phyloP scores from a whole-genome alignment of 2,329 filamentous ascomycete genomes.

The Verticillium albo-atrum region DNA sequence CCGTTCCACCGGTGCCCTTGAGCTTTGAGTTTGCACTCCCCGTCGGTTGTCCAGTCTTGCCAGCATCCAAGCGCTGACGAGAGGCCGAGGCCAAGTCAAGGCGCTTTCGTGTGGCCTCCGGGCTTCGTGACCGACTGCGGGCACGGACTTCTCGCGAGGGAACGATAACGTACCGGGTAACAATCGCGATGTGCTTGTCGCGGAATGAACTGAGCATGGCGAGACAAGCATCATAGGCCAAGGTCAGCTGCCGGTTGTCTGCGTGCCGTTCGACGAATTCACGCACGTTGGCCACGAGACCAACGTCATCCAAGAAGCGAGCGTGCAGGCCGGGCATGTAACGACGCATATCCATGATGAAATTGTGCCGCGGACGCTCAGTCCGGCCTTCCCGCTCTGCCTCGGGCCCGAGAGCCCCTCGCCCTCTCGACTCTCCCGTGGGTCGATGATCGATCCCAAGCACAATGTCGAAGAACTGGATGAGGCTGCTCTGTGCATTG shows the following conservation, averaged over 20 bases:
- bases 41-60: neutral
- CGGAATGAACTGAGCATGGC: conserved; percentile 65
- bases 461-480: conserved; percentile 95
- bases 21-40: conserved; percentile 50
- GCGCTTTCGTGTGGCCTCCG: conserved; percentile 41
- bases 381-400: conserved; percentile 40
- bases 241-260: conserved; percentile 60
- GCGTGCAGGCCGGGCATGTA: conserved; percentile 97
- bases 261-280: conserved; percentile 66
- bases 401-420: conserved; percentile 41
- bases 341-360: conserved; percentile 92
- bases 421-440: conserved; percentile 63
- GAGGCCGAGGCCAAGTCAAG: conserved; percentile 62
- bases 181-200: conserved; percentile 94
- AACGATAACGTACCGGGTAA: conserved; percentile 91
- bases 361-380: conserved; percentile 60
- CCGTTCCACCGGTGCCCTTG: conserved; percentile 88
- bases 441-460: conserved; percentile 87
- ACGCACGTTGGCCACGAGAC: conserved; percentile 78
- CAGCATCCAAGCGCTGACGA: conserved; percentile 23
- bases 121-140: conserved; percentile 55
- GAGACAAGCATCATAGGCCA: conserved; percentile 89
- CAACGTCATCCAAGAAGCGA: conserved; percentile 79
- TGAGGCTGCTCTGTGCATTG: conserved; percentile 93
- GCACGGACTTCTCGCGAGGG: conserved; percentile 73